phyloP scores from a whole-genome alignment of 2,329 filamentous ascomycete species.

The Pezicula radicicola region DNA sequence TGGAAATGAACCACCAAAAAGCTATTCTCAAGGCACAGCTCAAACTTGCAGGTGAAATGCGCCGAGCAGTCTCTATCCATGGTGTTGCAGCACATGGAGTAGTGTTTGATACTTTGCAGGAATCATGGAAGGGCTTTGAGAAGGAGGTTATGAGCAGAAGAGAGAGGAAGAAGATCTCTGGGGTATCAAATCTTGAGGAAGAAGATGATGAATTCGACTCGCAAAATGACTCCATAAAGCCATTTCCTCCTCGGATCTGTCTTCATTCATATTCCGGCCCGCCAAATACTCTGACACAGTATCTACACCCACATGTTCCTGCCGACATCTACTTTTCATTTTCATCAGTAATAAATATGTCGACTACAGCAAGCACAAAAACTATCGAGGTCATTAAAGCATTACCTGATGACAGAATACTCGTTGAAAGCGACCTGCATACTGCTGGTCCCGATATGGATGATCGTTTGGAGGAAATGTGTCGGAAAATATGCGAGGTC shows the following conservation, averaged over 20 bases:
- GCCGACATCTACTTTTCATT: conserved; percentile 84
- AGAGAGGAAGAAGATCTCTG: conserved; percentile 50
- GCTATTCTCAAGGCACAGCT: conserved; percentile 65
- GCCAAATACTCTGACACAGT: conserved; percentile 72
- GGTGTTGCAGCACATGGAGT: conserved; percentile 56
- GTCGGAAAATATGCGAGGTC: conserved; percentile 70
- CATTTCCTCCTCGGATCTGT: conserved; percentile 85
- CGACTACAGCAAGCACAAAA: conserved; percentile 43
- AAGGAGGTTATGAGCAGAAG: conserved; percentile 56
- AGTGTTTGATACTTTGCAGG: conserved; percentile 61
- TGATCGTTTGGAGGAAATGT: conserved; percentile 67
- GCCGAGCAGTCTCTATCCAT: conserved; percentile 76
- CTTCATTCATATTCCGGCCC: conserved; percentile 90
- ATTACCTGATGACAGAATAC: conserved; percentile 73
- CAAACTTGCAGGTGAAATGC: conserved; percentile 64
- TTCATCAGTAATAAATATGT: conserved; percentile 78
- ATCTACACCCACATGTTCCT: conserved; percentile 70
- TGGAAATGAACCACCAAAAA: conserved; percentile 67
- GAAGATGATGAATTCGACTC: conserved; percentile 32
- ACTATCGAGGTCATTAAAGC: conserved; percentile 61
- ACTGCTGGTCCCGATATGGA: conserved; percentile 82
- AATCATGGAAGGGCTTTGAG: conserved; percentile 70
- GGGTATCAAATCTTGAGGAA: conserved; percentile 27
- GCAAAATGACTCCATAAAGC: conserved; percentile 40
- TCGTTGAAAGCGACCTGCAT: conserved; percentile 91